Evolutionary conservation across 1,284 basidiomycete genomes (phyloP).

Genomic region (Austroboletus niveus): DNA sequence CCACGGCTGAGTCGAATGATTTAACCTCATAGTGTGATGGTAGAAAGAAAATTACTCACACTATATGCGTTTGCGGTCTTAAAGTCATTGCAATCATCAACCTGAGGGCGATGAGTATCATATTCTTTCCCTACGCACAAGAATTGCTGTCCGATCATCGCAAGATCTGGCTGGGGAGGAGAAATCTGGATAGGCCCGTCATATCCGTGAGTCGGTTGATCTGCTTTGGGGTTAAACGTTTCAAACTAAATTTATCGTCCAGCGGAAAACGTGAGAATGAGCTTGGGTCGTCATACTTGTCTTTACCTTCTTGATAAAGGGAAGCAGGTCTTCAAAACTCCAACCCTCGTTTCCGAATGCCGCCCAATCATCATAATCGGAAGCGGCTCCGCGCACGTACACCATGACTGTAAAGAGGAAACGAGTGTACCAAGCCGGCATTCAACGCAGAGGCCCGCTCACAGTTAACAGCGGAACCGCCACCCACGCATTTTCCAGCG

Average conservation of each 20-base stretch:
- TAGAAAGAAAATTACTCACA: conserved; percentile 26
- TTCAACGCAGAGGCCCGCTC: conserved; percentile 12
- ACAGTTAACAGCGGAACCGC: conserved; percentile 39
- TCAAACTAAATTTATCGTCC: conserved; percentile 39
- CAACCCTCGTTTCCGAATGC: conserved; percentile 51
- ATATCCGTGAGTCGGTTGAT: conserved; percentile 44
- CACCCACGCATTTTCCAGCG: conserved; percentile 2
- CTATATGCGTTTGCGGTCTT: conserved; percentile 30
- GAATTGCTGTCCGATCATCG: conserved; percentile 40
- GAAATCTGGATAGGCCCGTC: conserved; percentile 53
- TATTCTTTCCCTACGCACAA: conserved; percentile 38
- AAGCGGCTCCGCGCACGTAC: conserved; percentile 53
- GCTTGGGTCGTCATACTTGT: background rate
- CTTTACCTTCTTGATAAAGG: conserved; percentile 47
- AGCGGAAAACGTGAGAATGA: background rate
- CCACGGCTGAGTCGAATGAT: conserved; percentile 9
- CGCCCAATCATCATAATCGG: conserved; percentile 60
- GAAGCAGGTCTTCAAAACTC: conserved; percentile 44
- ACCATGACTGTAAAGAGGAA: conserved; percentile 40
- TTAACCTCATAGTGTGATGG: background rate
- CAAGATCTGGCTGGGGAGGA: conserved; percentile 34
- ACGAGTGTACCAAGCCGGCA: background rate
- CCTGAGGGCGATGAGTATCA: conserved; percentile 23
- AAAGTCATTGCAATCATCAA: conserved; percentile 44
- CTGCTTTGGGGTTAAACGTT: conserved; percentile 40